Conservation (phyloP, 2,329 filamentous ascomycete species). For the Dothidotthia symphoricarpi region DNA sequence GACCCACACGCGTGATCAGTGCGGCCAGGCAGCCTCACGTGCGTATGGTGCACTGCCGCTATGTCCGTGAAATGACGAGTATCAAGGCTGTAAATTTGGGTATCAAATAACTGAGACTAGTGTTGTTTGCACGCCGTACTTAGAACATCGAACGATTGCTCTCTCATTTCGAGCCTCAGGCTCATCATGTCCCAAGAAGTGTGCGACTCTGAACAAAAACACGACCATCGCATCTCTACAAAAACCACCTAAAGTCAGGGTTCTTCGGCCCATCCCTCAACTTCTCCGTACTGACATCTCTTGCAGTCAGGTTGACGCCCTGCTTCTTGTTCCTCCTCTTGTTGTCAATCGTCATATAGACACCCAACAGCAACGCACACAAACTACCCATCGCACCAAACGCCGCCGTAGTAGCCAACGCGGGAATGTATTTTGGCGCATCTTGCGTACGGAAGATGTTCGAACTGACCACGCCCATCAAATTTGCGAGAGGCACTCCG, state of each 20-base stretch:
- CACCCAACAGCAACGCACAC: conserved; percentile 56
- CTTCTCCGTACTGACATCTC: conserved; percentile 48
- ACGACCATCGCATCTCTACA: conserved; percentile 13
- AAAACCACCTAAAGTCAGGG: conserved; percentile 48
- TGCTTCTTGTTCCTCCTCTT: conserved; percentile 56
- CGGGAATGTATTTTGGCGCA: conserved; percentile 65
- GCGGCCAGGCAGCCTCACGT: background rate
- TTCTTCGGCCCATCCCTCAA: conserved; percentile 46
- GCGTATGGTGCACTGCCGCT: too few species aligned
- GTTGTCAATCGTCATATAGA: conserved; percentile 67
- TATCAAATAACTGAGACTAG: too few species aligned
- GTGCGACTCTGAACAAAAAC: too few species aligned
- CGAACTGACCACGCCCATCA: conserved; percentile 69
- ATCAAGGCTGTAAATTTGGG: too few species aligned
- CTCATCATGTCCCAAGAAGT: too few species aligned
- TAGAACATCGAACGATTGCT: too few species aligned
- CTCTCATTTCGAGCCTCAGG: too few species aligned
- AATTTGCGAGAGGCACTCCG: conserved; percentile 70
- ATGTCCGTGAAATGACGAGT: too few species aligned
- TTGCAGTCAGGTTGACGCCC: conserved; percentile 56
- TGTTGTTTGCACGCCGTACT: too few species aligned
- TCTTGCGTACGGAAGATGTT: conserved; percentile 67
- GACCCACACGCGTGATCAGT: conserved; percentile 8
- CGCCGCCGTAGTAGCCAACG: conserved; percentile 62
- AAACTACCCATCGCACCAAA: conserved; percentile 62